A percentile compares a stretch with the other conserved stretches of the same genome.
These are phyloP conservation scores for Penicillium sp. DNA, from an alignment of 2,329 filamentous ascomycete species.

Conservation along the genomic window DNA sequence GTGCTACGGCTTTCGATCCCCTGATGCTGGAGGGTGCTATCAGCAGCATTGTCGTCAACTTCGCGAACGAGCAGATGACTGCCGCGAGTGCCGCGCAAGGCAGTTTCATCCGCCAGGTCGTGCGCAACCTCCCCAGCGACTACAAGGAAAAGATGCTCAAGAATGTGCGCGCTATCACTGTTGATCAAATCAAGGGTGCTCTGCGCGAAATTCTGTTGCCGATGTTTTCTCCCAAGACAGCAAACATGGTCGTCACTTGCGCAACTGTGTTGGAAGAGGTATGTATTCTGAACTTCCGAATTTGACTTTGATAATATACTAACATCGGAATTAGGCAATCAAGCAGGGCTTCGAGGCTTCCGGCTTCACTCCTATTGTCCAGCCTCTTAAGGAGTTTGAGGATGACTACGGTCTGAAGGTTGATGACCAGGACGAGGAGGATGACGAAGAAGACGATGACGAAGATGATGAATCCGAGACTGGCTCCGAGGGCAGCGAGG, in stretches of 20 bases:
- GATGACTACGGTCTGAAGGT: constrained; percentile 83
- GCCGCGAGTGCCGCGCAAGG: constrained; percentile 79
- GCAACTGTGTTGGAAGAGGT: constrained; percentile 83
- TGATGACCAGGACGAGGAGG: constrained; percentile 61
- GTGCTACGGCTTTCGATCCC: constrained; percentile 71
- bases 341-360: constrained; percentile 71
- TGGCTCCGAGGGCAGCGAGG: constrained; percentile 45
- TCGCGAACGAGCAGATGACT: constrained; percentile 86
- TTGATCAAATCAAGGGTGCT: constrained; percentile 73
- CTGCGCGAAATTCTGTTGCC: constrained; percentile 76
- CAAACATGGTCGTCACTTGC: constrained; percentile 87
- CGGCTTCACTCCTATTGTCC: constrained; percentile 77
- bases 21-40: constrained; percentile 87
- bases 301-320: not conserved
- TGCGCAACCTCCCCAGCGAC: constrained; percentile 72
- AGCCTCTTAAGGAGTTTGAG: constrained; percentile 76
- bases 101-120: constrained; percentile 80
- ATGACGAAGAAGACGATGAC: constrained; percentile 62
- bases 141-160: constrained; percentile 77
- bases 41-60: constrained; percentile 79
- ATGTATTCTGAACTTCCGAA: constrained; percentile 35
- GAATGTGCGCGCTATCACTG: constrained; percentile 72
- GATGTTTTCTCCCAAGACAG: constrained; percentile 75
- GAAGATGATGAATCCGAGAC: constrained; percentile 49
- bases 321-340: constrained; percentile 60